Percentiles rank a stretch among this genome's conserved stretches.
phyloP scores from a whole-genome alignment of 805 yeast species.

The Candida boleticola region DNA sequence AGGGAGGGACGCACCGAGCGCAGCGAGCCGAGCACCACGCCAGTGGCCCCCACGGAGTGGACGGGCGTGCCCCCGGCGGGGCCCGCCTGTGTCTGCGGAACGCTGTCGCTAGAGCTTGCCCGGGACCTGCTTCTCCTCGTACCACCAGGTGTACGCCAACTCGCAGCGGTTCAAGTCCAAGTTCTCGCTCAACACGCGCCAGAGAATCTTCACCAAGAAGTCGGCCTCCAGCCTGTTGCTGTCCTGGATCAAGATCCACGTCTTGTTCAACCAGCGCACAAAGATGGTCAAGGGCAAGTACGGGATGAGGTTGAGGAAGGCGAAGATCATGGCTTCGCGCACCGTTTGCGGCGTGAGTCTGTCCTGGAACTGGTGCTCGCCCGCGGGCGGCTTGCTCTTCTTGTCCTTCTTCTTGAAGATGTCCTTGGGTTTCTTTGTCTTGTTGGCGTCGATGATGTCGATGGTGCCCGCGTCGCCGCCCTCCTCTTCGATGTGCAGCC shows the following conservation, averaged over 20 bases:
- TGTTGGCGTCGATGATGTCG: slow-evolving; percentile 28
- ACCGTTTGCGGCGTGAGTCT: slow-evolving; percentile 36
- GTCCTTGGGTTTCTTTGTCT: slow-evolving; percentile 28
- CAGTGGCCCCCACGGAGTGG: too few relatives aligned
- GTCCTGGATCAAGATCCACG: slow-evolving; percentile 32
- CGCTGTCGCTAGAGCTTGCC: background rate
- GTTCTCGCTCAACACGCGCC: slow-evolving; percentile 58
- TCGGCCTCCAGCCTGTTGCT: slow-evolving; percentile 36
- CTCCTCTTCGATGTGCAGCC: slow-evolving; percentile 24
- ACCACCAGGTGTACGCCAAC: slow-evolving; percentile 64
- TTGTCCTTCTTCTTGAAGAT: background rate
- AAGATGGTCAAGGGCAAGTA: slow-evolving; percentile 45
- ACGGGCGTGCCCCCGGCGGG: too few relatives aligned
- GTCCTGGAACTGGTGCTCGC: slow-evolving; percentile 18
- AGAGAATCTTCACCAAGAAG: slow-evolving; percentile 40
- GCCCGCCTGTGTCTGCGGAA: too few relatives aligned
- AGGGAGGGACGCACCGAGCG: too few relatives aligned
- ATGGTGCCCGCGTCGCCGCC: slow-evolving; percentile 7
- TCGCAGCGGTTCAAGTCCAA: slow-evolving; percentile 56
- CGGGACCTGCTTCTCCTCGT: slow-evolving; percentile 25
- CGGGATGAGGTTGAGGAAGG: slow-evolving; percentile 53
- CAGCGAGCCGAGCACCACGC: too few relatives aligned
- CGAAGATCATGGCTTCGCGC: slow-evolving; percentile 47
- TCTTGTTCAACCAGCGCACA: slow-evolving; percentile 46
- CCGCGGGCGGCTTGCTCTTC: background rate